Conservation (phyloP, 1,284 basidiomycete genomes). For the Ganoderma resinaceum region DNA sequence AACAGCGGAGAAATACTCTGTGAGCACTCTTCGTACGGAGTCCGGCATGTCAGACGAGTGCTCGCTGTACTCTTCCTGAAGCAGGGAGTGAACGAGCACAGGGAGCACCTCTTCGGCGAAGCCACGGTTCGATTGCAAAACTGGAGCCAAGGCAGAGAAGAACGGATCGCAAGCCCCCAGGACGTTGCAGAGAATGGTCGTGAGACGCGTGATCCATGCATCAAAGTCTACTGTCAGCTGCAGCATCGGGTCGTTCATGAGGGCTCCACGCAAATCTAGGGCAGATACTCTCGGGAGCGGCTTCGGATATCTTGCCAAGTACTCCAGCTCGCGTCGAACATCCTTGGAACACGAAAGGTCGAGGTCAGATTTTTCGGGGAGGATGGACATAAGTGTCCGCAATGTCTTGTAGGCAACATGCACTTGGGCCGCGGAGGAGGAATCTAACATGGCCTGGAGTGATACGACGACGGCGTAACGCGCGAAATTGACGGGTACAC, state of each 20-base stretch:
- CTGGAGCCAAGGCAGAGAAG: conserved; percentile 70
- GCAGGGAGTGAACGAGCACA: conserved; percentile 74
- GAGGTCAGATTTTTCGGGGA: conserved; percentile 43
- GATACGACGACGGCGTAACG: conserved; percentile 60
- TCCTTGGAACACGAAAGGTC: conserved; percentile 49
- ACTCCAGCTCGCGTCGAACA: conserved; percentile 56
- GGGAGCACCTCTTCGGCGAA: conserved; percentile 80
- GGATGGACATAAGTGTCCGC: conserved; percentile 58
- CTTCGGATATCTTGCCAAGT: conserved; percentile 55
- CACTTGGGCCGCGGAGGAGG: conserved; percentile 54
- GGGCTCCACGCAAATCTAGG: conserved; percentile 47
- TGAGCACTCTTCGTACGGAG: conserved; percentile 50
- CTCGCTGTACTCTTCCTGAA: conserved; percentile 51
- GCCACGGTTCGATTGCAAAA: conserved; percentile 59
- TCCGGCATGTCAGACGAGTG: conserved; percentile 22
- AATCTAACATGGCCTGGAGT: conserved; percentile 66
- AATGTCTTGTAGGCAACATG: conserved; percentile 70
- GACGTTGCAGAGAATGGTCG: conserved; percentile 66
- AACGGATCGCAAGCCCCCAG: conserved; percentile 64
- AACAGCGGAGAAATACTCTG: conserved; percentile 69
- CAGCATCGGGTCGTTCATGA: conserved; percentile 45
- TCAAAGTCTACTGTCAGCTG: conserved; percentile 55
- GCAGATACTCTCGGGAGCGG: conserved; percentile 38
- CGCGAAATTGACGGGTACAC: conserved; percentile 34
- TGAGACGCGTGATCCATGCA: conserved; percentile 72